phyloP scores from a whole-genome alignment of 306 rosid genomes.

The Malus sylvestris region DNA sequence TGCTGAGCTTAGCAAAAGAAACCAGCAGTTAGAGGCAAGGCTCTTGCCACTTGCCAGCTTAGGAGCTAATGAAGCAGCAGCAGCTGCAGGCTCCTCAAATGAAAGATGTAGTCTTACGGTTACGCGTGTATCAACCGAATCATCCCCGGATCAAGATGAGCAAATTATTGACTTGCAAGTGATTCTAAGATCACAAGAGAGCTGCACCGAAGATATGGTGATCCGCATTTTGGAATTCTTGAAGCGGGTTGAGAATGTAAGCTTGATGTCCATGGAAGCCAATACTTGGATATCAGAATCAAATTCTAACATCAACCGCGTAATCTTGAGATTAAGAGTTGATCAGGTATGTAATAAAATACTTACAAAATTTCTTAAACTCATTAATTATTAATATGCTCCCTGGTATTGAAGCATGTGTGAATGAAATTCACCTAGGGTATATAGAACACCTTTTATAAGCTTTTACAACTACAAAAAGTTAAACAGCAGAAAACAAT shows the following conservation, averaged over 20 bases:
- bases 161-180: constrained; percentile 53
- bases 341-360: constrained; percentile 44
- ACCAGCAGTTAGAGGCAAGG: constrained; percentile 38
- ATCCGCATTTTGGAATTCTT: constrained; percentile 63
- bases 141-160: constrained; percentile 40
- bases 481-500: background rate
- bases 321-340: constrained; percentile 54
- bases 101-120: constrained; percentile 42
- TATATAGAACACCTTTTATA: too few relatives aligned
- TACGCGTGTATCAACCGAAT: constrained; percentile 26
- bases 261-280: constrained; percentile 57
- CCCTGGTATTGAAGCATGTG: background rate
- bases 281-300: constrained; percentile 34
- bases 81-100: background rate
- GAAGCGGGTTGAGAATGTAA: constrained; percentile 35
- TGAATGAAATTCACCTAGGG: background rate
- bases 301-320: constrained; percentile 24
- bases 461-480: background rate
- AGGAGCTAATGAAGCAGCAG: constrained; percentile 14
- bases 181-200: constrained; percentile 33
- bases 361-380: background rate
- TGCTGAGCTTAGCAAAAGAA: constrained; percentile 44
- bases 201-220: constrained; percentile 34
- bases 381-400: background rate
- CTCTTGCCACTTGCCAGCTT: background rate